Evolutionary conservation across 768 basidiomycete genomes (phyloP).

Genomic region (Dentipellis fragilis): DNA sequence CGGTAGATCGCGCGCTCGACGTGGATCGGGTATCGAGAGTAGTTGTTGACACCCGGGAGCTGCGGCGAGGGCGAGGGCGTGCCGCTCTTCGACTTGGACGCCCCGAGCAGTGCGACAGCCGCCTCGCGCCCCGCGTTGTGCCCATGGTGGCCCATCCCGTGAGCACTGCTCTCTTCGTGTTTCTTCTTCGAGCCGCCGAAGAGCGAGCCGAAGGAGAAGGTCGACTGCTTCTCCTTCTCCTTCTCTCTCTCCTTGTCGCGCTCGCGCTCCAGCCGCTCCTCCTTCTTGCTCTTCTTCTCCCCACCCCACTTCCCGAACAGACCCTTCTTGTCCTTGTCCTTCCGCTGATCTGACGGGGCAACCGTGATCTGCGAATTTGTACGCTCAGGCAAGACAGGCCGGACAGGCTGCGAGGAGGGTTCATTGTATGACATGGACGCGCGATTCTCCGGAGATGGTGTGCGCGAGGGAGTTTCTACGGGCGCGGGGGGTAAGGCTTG

Average conservation of each 20-base stretch:
- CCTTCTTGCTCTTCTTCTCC: conserved; percentile 62
- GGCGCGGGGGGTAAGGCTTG: conserved; percentile 32
- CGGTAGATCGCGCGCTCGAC: conserved; percentile 98
- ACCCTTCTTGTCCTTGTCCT: conserved; percentile 54
- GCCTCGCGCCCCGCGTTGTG: conserved; percentile 66
- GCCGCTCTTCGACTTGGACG: conserved; percentile 66
- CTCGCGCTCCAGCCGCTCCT: conserved; percentile 45
- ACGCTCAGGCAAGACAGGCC: conserved; percentile 15
- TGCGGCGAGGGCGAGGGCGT: conserved; percentile 55
- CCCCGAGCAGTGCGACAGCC: conserved; percentile 77
- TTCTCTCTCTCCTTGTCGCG: conserved; percentile 38
- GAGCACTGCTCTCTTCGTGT: conserved; percentile 54
- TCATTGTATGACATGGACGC: conserved; percentile 8
- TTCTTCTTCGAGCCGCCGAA: conserved; percentile 78
- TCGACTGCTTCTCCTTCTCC: conserved; percentile 58
- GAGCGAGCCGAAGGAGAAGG: conserved; percentile 80
- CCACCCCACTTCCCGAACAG: conserved; percentile 34
- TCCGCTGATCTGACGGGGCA: conserved; percentile 13
- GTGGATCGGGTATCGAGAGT: conserved; percentile 91
- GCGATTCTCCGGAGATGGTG: conserved; percentile 42
- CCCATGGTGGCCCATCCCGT: conserved; percentile 22
- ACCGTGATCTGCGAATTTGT: conserved; percentile 7
- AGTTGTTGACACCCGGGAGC: conserved; percentile 26
- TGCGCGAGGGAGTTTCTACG: conserved; percentile 32
- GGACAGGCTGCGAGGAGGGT: conserved; percentile 18